Base-by-base conservation (phyloP, 352 stramenopile species). In the Phytophthora melonis region DNA sequence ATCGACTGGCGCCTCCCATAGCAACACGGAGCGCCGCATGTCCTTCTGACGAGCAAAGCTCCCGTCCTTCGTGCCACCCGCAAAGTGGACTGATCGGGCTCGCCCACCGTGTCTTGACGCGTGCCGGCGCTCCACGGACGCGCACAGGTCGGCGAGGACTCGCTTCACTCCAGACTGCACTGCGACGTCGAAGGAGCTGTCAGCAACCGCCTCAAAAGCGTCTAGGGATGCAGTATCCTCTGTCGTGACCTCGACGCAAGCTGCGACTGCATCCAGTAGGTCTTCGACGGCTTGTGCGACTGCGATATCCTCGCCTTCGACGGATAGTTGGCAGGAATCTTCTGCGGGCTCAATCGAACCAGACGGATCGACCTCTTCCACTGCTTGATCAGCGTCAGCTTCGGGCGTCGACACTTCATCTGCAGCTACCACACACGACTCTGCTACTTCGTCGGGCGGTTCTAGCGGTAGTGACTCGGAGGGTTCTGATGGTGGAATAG, bases 1-100 rank as follows among this genome's bases (percentile, higher is more conserved):
- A 47, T 75, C 57, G 9, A 69, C 25, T 41, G 72, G 67, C 3
- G 67, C 53, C 58, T 75, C 16, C 67, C 66, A 75, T 19, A 74
- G 60, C 0, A 73, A 66, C n/a, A 79, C 60, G 1, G 77, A 80
- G 7, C 41, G 60, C 10, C 72, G 63, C 11, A 34, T 43, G 57
- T 56, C 23, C 4, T 57, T 49, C 8, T 66, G 54, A 21, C 50
- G 59, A 45, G 58, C 59, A 30, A 52, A 8, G n/a, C 52, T 45
- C 13, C 27, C 45, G 7, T 58, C 58, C 49, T 60, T 78, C 0
- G 34, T 60, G 18, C 32, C 45, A 16, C 21, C 19, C 5, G 59
- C 25, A 53, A 78, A 75, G 53, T 71, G 57, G 13, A 75, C 67
- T 2, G 67, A 72, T 32, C 56, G 56, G 54, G 71, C 47, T 7